Base-by-base conservation (phyloP, 139 green algal species). In the Nannochloris sp. region DNA sequence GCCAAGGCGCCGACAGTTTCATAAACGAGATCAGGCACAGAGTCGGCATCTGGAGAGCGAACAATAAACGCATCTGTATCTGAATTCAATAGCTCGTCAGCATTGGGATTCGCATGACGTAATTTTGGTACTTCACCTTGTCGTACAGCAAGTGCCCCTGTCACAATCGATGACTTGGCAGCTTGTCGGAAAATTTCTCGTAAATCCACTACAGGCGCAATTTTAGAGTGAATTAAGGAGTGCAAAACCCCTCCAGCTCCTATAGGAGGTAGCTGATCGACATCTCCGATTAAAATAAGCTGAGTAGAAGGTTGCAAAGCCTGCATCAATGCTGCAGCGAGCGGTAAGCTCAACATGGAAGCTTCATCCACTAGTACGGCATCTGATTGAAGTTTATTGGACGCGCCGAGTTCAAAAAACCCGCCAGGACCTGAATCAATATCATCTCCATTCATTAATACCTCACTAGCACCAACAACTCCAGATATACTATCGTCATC, bases 231-330 rank as follows among this genome's bases (percentile, higher is more conserved):
- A 23, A 89, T 79, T 4, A 81, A 45, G 33, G 71, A 75, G 2
- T 68, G 30, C 39, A 94, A 70, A 24, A 92, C 65, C 1, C 57
- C 48, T 29, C 87, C 87, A 1, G 87, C 68, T 0, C 85, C 85
- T 19, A 95, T 81, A 5, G 85, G 78, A 1, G 86, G 89, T 65
- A 95, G 83, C 84, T 95, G 89, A 72, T 95, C 84, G 6, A 79
- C 75, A 65, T 95, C 89, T n/a, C 89, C 89, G 24, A 95, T 81
- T 31, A 95, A 71, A 31, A 95, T 65, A 14, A 95, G 68, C 62
- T 82, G 78, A 59, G 45, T 72, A 25, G 60, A 34, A 1, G 69
- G 39, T 3, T 61, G 64, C 31, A 92, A 42, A 33, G 87, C 84
- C 4, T 71, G 53, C 24, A 95, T 46, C 10, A 95, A 75, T 7